A percentile compares a stretch with the other conserved stretches of the same genome.
These are phyloP conservation scores for Canavalia gladiata DNA, from an alignment of 306 rosid genomes.

Conservation along the genomic window DNA sequence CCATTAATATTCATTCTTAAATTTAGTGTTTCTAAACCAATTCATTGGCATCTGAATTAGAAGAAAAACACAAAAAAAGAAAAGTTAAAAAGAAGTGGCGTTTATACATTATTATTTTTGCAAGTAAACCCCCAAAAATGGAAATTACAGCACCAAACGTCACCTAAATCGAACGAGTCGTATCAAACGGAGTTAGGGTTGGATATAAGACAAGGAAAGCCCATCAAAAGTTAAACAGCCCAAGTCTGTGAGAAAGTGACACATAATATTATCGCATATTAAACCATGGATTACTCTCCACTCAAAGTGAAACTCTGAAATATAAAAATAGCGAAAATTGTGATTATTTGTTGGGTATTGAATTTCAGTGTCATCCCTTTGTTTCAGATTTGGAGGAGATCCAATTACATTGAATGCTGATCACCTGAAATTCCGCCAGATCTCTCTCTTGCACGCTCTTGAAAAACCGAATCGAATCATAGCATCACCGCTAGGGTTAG, in stretches of 20 bases:
- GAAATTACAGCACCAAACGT: neutral
- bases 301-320: constrained; percentile 17
- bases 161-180: neutral
- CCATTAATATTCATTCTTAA: no score
- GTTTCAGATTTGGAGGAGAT: constrained; percentile 14
- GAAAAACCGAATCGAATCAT: neutral
- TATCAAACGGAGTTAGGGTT: neutral
- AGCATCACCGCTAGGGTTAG: constrained; percentile 42
- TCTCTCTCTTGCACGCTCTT: constrained; percentile 22
- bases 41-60: neutral
- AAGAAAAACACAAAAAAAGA: neutral
- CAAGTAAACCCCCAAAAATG: neutral
- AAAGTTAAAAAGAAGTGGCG: no score
- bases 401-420: constrained; percentile 26
- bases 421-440: constrained; percentile 41
- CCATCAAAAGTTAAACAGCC: neutral
- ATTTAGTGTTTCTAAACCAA: neutral
- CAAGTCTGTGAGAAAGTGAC: neutral
- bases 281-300: constrained; percentile 3
- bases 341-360: no score
- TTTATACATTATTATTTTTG: neutral
- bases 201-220: neutral
- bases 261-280: neutral
- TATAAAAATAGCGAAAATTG: neutral
- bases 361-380: neutral